Evolutionary conservation across 78 protist species (phyloP), one percentile per base, ranked within the genome.

Genomic region (Emiliania huxleyi): DNA sequence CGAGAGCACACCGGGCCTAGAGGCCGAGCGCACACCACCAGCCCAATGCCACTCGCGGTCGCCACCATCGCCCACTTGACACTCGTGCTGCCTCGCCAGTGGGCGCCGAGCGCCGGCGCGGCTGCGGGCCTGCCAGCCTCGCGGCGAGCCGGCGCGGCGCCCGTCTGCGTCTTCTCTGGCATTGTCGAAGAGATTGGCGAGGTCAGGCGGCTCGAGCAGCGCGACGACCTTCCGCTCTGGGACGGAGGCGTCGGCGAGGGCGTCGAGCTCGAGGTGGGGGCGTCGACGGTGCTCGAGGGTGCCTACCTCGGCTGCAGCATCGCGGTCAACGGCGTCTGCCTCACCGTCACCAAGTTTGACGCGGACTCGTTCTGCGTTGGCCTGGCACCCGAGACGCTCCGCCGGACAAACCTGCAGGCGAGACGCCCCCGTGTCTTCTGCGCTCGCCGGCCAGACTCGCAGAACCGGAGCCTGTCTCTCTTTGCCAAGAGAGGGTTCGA

Each of bases 311-410:
- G 94, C 84, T 92, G 90, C 69, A 55, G 81, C 77, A 92, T 92
- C 69, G 94, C 94, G 1, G 94, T 92, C 73, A 92, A 92, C 46
- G 94, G 94, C 55, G 91, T 84, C 11, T 92, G 94, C 91, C 85
- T 92, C 73, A 91, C 93, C 25, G 93, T 91, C n/a, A 81, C 90
- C 18, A 35, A 75, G 55, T 91, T 91, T 43, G 79, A 77, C 81
- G 49, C 0, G 18, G 33, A 18, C 40, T 18, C 90, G 25, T 75
- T 81, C 56, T 29, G 40, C 45, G 89, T 81, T 15, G 94, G 94
- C 6, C 56, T 92, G 15, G 52, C 91, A 5, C 94, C 94, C 0
- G 94, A 92, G 37, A 92, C 94, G 11, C 5, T 92, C 37, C 38
- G 91, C 25, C 81, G 43, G 26, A 84, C 94, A n/a, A 92, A 92